Base-by-base conservation (phyloP, 805 yeast genomes). In the Teunomyces lycoperdinae region DNA sequence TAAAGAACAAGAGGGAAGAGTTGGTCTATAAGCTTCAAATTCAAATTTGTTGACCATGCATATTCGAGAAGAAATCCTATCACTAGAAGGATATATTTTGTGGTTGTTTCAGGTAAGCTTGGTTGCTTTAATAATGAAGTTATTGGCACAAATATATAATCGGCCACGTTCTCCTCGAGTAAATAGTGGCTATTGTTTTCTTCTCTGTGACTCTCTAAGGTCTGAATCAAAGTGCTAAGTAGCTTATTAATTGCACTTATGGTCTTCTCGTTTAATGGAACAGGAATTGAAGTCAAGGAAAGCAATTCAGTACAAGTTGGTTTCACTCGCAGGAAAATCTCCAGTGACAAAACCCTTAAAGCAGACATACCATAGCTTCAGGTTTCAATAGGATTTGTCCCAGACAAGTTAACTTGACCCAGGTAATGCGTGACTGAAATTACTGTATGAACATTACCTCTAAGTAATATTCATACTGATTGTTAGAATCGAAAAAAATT, bases 81-180 rank as follows among this genome's bases (percentile, higher is more conserved):
- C 5, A 71, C 61, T 3, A 54, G 51, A 16, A 73, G 55, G 4
- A 70, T 52, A 38, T 61, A 54, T 13, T 49, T 50, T 3, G 58
- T 52, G 2, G 62, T 58, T 1, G 46, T 27, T n/a, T 54, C 61
- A 13, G 51, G 50, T 5, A 71, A 55, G 4, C 32, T 38, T 5
- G 63, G 57, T 28, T 59, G 64, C 50, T 69, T 66, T 17, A 73
- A 51, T 28, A 70, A 50, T 41, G 53, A 59, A 4, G 75, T 60
- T 11, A 72, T 30, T 2, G 78, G 78, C 44, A 67, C 69, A 50
- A 73, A 73, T 2, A 73, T 57, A 49, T 72, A 72, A 57, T 72
- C 77, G 0, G 75, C 76, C 8, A 73, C 46, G 14, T 61, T 67
- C 3, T 63, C 47, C 2, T 71, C 58, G 2, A 72, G 40, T 2